Conservation (phyloP, 2,329 filamentous ascomycete genomes). For the Hypomyces perniciosus region DNA sequence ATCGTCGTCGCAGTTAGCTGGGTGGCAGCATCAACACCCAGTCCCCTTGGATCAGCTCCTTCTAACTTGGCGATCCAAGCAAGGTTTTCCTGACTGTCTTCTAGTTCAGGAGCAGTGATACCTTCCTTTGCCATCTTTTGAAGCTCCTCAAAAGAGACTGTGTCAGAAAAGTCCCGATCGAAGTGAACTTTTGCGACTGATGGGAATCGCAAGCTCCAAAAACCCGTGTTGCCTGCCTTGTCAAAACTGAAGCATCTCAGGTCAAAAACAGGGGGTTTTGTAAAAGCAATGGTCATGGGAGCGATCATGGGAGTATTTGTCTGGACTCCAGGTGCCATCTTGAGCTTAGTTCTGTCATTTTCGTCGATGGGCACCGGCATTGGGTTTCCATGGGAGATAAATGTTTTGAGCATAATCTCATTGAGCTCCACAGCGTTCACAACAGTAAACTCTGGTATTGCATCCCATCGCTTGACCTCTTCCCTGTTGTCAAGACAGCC, state of each 20-base stretch:
- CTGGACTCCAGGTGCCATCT: slow-evolving; percentile 40
- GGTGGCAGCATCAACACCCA: slow-evolving; percentile 37
- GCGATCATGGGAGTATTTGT: slow-evolving; percentile 18
- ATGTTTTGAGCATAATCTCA: slow-evolving; percentile 41
- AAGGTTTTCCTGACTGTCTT: slow-evolving; percentile 55
- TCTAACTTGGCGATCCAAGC: slow-evolving; percentile 59
- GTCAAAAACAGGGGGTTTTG: slow-evolving; percentile 69
- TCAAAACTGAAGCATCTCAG: slow-evolving; percentile 76
- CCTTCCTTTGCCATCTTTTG: slow-evolving; percentile 59
- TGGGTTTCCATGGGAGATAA: slow-evolving; percentile 44
- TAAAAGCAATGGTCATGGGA: slow-evolving; percentile 53
- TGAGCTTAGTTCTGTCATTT: slow-evolving; percentile 39
- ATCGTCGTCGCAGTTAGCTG: slow-evolving; percentile 39
- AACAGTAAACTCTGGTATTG: slow-evolving; percentile 57
- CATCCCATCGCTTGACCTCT: slow-evolving; percentile 44
- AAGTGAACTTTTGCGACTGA: slow-evolving; percentile 69
- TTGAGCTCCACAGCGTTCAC: slow-evolving; percentile 58
- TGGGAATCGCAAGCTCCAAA: slow-evolving; percentile 73
- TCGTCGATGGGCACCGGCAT: slow-evolving; percentile 31
- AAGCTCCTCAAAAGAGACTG: slow-evolving; percentile 63
- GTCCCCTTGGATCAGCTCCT: slow-evolving; percentile 41
- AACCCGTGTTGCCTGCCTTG: slow-evolving; percentile 60
- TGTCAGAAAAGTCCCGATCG: slow-evolving; percentile 65
- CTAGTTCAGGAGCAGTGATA: slow-evolving; percentile 40
- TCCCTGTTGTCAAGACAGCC: slow-evolving; percentile 68